A percentile compares a stretch with the other conserved stretches of the same genome.
These are phyloP conservation scores for Auricularia sp. DNA, from an alignment of 768 basidiomycete genomes.

Conservation along the genomic window DNA sequence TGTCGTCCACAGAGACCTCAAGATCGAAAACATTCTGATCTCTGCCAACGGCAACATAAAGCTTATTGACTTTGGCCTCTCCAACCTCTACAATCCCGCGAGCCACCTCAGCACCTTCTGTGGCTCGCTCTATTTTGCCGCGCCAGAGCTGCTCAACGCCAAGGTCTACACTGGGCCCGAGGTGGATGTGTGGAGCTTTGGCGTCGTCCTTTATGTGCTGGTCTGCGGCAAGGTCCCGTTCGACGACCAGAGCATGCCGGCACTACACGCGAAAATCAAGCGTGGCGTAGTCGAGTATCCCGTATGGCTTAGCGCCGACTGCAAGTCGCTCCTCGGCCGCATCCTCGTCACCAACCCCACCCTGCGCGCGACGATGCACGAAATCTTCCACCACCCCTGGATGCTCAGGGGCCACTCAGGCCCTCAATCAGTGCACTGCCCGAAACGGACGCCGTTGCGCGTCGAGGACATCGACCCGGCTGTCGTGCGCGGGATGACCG, in stretches of 20 bases:
- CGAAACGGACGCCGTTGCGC: conserved; percentile 82
- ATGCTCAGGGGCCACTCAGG: conserved; percentile 81
- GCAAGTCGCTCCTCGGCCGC: conserved; percentile 83
- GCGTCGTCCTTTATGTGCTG: conserved; percentile 93
- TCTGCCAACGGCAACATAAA: conserved; percentile 98
- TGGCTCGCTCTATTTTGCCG: conserved; percentile 96
- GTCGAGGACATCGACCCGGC: conserved; percentile 78
- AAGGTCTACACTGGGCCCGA: conserved; percentile 96
- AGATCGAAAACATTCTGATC: conserved; percentile 99
- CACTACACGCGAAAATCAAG: conserved; percentile 97
- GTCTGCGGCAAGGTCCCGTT: conserved; percentile 99
- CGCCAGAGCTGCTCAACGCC: conserved; percentile 93
- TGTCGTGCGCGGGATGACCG: conserved; percentile 85
- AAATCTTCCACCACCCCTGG: conserved; percentile 86
- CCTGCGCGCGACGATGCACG: conserved; percentile 68
- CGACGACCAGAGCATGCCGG: conserved; percentile 99
- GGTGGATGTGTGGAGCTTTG: conserved; percentile 98
- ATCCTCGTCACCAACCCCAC: conserved; percentile 96
- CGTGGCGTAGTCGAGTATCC: conserved; percentile 95
- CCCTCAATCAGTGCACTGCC: conserved; percentile 73
- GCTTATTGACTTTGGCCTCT: conserved; percentile 98
- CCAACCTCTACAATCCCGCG: conserved; percentile 83
- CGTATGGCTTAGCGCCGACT: conserved; percentile 92
- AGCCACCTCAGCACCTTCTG: conserved; percentile 88
- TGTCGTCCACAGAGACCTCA: conserved; percentile 94